These are phyloP conservation scores for Ophiostoma quercus DNA, from an alignment of 2,329 filamentous ascomycete genomes.

Conservation along the genomic window DNA sequence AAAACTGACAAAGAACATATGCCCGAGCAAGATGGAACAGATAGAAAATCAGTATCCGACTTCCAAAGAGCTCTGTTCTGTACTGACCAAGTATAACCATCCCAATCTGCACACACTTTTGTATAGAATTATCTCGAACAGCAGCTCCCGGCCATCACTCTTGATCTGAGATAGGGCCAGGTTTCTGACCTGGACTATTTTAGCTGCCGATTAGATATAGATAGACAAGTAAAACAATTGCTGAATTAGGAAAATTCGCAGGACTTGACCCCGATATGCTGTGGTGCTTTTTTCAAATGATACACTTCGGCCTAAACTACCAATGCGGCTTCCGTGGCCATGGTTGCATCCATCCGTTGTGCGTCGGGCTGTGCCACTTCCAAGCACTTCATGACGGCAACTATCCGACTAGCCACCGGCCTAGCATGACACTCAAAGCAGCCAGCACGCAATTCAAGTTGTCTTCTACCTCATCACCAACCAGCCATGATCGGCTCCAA, in stretches of 20 bases:
- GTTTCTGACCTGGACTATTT: neutral
- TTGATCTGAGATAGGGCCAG: neutral
- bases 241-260: neutral
- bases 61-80: no score
- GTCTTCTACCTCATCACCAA: slow-evolving; percentile 60
- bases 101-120: neutral
- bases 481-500: neutral
- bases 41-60: neutral
- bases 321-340: neutral
- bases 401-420: neutral
- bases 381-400: neutral
- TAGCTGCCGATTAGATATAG: neutral
- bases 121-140: neutral
- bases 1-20: neutral
- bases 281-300: neutral
- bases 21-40: no score
- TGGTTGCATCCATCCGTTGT: neutral
- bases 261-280: neutral
- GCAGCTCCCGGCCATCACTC: neutral
- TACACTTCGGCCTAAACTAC: neutral
- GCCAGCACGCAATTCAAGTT: slow-evolving; percentile 88
- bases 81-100: neutral
- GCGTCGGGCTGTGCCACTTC: neutral
- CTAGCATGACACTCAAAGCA: neutral
- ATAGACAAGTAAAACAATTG: neutral